These are phyloP conservation scores for Leccinum olivaceopallidum DNA, from an alignment of 768 basidiomycete species.

Conservation along the genomic window DNA sequence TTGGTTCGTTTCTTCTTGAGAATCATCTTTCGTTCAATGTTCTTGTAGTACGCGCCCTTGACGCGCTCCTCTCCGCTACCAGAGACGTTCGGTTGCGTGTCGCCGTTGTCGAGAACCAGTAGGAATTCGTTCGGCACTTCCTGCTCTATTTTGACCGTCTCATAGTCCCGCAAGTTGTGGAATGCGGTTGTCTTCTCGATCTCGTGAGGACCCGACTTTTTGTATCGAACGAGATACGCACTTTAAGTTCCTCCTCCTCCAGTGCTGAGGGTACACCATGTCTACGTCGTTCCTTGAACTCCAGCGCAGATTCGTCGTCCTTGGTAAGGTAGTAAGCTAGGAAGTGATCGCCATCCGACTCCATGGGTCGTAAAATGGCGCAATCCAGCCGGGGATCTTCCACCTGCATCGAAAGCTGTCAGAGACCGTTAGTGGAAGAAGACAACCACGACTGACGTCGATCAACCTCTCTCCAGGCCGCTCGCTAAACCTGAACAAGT, in stretches of 20 bases:
- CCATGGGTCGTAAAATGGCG: slow-evolving; percentile 85
- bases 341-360: slow-evolving; percentile 87
- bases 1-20: slow-evolving; percentile 83
- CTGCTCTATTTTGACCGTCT: slow-evolving; percentile 84
- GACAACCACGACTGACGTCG: slow-evolving; percentile 50
- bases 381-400: slow-evolving; percentile 83
- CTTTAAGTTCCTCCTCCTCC: slow-evolving; percentile 58
- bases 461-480: slow-evolving; percentile 75
- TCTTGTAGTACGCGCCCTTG: slow-evolving; percentile 86
- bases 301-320: slow-evolving; percentile 67
- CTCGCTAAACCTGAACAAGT: slow-evolving; percentile 83
- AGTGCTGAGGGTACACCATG: slow-evolving; percentile 44
- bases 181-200: slow-evolving; percentile 61
- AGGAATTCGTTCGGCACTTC: slow-evolving; percentile 85
- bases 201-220: not conserved
- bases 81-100: slow-evolving; percentile 37
- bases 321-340: slow-evolving; percentile 80
- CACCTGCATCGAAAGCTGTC: slow-evolving; percentile 39
- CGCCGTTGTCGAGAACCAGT: slow-evolving; percentile 68
- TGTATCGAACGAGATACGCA: slow-evolving; percentile 25
- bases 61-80: slow-evolving; percentile 40
- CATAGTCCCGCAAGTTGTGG: slow-evolving; percentile 80
- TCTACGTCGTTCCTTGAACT: slow-evolving; percentile 61
- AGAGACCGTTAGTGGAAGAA: not conserved
- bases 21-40: slow-evolving; percentile 85